These are phyloP conservation scores for Isoetes taiwanensis DNA, from an alignment of 75 land plant species.

Conservation along the genomic window DNA sequence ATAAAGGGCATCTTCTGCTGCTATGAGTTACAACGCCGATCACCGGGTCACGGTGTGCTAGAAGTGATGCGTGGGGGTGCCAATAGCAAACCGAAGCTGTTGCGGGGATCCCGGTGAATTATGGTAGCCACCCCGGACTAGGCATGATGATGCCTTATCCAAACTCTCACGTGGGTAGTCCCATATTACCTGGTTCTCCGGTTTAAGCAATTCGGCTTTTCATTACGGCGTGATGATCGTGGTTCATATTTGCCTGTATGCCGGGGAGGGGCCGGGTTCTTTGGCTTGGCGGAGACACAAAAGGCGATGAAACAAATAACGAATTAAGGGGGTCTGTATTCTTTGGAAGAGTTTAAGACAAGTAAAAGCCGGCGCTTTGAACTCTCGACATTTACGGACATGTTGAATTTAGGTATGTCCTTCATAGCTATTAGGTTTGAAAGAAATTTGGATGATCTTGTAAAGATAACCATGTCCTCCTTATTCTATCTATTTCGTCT, in stretches of 20 bases:
- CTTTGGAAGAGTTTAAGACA: constrained; percentile 6
- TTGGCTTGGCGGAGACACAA: constrained; percentile 33
- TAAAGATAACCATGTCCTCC: neutral
- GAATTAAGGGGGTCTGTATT: constrained; percentile 1
- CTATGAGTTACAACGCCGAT: constrained; percentile 32
- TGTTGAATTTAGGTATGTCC: constrained; percentile 6
- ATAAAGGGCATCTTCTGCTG: constrained; percentile 42
- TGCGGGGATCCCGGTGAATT: constrained; percentile 29
- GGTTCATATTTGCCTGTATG: constrained; percentile 25
- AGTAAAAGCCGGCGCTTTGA: constrained; percentile 1
- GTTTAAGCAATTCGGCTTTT: constrained; percentile 29
- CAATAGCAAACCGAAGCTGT: constrained; percentile 30
- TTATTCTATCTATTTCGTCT: no score
- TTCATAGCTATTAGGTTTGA: no score
- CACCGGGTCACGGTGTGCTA: constrained; percentile 37
- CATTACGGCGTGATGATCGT: constrained; percentile 39
- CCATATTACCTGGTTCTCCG: constrained; percentile 48
- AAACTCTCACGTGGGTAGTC: constrained; percentile 33
- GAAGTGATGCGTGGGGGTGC: constrained; percentile 27
- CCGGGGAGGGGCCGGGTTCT: no score
- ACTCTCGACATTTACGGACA: constrained; percentile 1
- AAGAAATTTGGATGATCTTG: neutral
- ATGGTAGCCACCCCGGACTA: constrained; percentile 32
- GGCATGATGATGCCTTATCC: constrained; percentile 41
- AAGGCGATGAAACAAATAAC: constrained; percentile 3